phyloP scores from a whole-genome alignment of 2,329 filamentous ascomycete genomes.

The Nothophaeocryptopus gaeumannii region DNA sequence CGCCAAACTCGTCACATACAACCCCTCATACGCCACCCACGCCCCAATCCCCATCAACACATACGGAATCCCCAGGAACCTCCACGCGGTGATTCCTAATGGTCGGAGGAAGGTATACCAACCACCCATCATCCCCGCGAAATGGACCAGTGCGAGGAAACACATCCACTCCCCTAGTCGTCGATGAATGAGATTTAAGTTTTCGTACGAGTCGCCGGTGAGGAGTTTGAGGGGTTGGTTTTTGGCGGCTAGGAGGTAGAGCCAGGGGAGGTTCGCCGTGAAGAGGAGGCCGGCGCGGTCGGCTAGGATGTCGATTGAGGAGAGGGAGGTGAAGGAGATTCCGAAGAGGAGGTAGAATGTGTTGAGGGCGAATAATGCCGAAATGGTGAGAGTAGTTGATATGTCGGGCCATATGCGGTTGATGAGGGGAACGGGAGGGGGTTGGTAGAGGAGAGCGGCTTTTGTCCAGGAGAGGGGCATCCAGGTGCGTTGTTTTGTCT shows the following conservation, averaged over 20 bases:
- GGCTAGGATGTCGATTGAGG: constrained; percentile 49
- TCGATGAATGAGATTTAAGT: constrained; percentile 64
- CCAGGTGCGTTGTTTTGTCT: neutral
- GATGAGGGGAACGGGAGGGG: constrained; percentile 55
- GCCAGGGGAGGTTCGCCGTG: constrained; percentile 50
- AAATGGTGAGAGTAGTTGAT: constrained; percentile 52
- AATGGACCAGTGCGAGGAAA: constrained; percentile 57
- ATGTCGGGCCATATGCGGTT: constrained; percentile 59
- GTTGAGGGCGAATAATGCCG: constrained; percentile 54
- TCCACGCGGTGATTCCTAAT: constrained; percentile 43
- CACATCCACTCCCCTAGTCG: constrained; percentile 62
- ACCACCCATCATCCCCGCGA: constrained; percentile 52
- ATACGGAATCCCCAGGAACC: constrained; percentile 53
- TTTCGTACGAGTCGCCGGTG: constrained; percentile 64
- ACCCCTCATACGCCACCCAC: constrained; percentile 57
- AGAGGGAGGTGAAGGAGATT: constrained; percentile 42
- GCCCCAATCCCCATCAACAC: constrained; percentile 56
- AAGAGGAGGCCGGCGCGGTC: constrained; percentile 57
- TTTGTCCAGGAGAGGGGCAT: constrained; percentile 8
- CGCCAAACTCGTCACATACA: constrained; percentile 61
- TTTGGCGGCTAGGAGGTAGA: constrained; percentile 65
- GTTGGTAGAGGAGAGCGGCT: constrained; percentile 55
- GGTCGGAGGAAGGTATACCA: constrained; percentile 53
- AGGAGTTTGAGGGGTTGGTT: constrained; percentile 61
- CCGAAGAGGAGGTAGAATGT: constrained; percentile 57